These are phyloP conservation scores for Dioscorea zingiberensis DNA, from an alignment of 106 monocot species.

Conservation along the genomic window DNA sequence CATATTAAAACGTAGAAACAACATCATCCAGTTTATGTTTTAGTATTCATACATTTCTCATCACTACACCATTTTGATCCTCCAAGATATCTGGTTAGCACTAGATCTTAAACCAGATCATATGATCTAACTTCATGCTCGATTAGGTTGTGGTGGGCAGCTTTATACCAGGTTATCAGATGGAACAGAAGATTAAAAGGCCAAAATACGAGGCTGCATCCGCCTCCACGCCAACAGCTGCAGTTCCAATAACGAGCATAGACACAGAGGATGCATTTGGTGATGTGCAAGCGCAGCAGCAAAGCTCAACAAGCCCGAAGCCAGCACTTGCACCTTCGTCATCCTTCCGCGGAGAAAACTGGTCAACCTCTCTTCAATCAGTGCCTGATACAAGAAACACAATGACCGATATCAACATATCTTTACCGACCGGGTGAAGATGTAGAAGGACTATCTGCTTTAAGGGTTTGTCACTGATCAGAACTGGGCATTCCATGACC, in stretches of 20 bases:
- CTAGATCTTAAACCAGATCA: too few species aligned
- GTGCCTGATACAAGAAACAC: neutral
- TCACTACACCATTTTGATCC: too few species aligned
- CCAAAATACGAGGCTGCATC: slow-evolving; percentile 30
- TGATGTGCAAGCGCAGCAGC: slow-evolving; percentile 8
- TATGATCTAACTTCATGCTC: neutral
- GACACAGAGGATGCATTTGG: slow-evolving; percentile 37
- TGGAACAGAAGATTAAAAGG: slow-evolving; percentile 63
- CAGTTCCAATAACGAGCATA: slow-evolving; percentile 23
- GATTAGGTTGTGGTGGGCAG: slow-evolving; percentile 77
- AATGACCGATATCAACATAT: slow-evolving; percentile 15
- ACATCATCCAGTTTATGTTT: too few species aligned
- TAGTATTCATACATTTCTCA: too few species aligned
- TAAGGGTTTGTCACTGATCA: neutral
- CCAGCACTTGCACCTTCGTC: slow-evolving; percentile 3
- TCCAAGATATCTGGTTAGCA: too few species aligned
- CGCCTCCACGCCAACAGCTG: slow-evolving; percentile 14
- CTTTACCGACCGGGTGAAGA: slow-evolving; percentile 7
- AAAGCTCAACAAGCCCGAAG: slow-evolving; percentile 4
- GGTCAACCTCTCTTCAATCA: slow-evolving; percentile 4
- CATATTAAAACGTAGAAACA: too few species aligned
- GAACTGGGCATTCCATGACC: neutral
- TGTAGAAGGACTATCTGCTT: neutral
- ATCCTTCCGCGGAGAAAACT: slow-evolving; percentile 12
- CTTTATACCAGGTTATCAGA: slow-evolving; percentile 60